phyloP scores from a whole-genome alignment of 352 stramenopile genomes.

The Phytophthora hybrid region DNA sequence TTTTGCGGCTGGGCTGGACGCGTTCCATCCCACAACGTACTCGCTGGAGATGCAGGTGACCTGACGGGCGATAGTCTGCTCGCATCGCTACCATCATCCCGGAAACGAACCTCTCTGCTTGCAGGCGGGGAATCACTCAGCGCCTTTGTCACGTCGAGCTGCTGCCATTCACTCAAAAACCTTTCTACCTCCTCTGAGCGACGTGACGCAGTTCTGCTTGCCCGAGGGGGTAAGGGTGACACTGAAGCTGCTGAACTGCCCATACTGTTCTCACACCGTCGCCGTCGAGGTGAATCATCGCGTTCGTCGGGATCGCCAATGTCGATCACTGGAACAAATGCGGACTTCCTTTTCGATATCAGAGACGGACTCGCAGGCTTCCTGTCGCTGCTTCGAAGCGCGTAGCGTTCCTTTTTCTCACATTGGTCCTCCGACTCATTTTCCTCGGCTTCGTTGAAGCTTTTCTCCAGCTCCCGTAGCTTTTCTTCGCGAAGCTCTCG shows the following conservation, averaged over 20 bases:
- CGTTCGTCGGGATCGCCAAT: not conserved
- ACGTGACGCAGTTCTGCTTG: conserved; percentile 7
- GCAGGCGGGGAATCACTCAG: conserved; percentile 20
- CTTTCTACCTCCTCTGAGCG: conserved; percentile 16
- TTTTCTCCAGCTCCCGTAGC: conserved; percentile 52
- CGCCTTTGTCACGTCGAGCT: conserved; percentile 44
- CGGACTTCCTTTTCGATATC: conserved; percentile 18
- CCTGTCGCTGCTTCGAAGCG: not conserved
- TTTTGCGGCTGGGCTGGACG: conserved; percentile 19
- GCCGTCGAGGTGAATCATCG: conserved; percentile 1
- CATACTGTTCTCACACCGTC: conserved; percentile 19
- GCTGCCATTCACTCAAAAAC: conserved; percentile 52
- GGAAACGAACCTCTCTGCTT: conserved; percentile 10
- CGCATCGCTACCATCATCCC: conserved; percentile 4
- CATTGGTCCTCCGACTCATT: conserved; percentile 10
- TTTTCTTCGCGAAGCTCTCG: conserved; percentile 51
- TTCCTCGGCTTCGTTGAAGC: conserved; percentile 36
- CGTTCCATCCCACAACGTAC: not conserved
- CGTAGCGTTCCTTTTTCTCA: not conserved
- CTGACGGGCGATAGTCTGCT: not conserved
- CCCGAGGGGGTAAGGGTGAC: conserved; percentile 12
- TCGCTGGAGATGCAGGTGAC: conserved; percentile 12
- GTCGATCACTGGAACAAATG: conserved; percentile 10
- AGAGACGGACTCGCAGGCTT: not conserved
- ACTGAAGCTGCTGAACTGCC: conserved; percentile 20